phyloP scores from a whole-genome alignment of 2,329 filamentous ascomycete species.

The Dactylonectria estremocensis region DNA sequence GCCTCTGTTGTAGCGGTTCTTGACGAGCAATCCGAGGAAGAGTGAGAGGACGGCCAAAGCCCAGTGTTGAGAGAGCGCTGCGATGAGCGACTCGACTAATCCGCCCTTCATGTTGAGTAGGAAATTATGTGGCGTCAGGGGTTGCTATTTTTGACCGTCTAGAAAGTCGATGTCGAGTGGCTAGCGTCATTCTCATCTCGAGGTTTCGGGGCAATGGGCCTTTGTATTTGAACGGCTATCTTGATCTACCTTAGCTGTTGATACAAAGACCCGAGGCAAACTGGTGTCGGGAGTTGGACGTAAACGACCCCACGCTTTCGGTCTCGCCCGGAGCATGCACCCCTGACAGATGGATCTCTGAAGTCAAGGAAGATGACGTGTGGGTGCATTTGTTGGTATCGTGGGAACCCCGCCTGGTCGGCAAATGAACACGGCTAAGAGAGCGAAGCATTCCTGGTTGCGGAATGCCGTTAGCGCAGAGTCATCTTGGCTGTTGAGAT shows the following conservation, averaged over 20 bases:
- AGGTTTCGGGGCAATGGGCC: background rate
- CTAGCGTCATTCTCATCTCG: background rate
- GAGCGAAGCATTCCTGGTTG: background rate
- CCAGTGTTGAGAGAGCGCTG: conserved; percentile 41
- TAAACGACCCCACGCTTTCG: conserved; percentile 8
- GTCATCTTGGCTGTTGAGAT: background rate
- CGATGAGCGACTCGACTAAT: conserved; percentile 39
- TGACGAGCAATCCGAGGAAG: conserved; percentile 31
- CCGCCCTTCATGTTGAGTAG: conserved; percentile 45
- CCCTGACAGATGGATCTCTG: background rate
- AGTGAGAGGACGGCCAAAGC: conserved; percentile 29
- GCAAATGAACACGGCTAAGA: conserved; percentile 27
- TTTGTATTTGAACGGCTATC: background rate
- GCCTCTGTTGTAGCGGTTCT: conserved; percentile 63
- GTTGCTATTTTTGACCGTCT: background rate
- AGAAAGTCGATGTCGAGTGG: background rate
- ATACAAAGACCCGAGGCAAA: conserved; percentile 1
- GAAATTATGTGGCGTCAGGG: background rate
- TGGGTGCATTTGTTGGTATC: conserved; percentile 1
- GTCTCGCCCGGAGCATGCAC: background rate
- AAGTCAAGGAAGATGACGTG: conserved; percentile 6
- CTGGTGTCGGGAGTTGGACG: background rate
- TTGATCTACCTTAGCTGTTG: background rate
- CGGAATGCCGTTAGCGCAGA: background rate
- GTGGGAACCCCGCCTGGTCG: conserved; percentile 18